Evolutionary conservation across 2,329 filamentous ascomycete genomes (phyloP).

Genomic region (Diaporthe helianthi): DNA sequence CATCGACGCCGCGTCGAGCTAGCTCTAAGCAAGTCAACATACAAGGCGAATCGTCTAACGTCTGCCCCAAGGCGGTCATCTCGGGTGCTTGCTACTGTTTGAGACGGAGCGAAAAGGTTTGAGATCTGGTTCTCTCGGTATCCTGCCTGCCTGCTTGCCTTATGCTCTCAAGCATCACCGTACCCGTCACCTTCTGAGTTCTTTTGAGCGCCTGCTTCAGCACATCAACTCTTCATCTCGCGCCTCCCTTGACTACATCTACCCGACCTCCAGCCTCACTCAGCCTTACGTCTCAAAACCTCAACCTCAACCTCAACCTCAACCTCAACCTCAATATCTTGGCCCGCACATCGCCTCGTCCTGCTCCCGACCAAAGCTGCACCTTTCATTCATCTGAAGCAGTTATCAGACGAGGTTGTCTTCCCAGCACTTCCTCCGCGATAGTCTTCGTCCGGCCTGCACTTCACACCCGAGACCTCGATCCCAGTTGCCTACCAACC

Average conservation of each 20-base stretch:
- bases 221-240: constrained; percentile 31
- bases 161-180: constrained; percentile 32
- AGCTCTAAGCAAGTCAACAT: constrained; percentile 20
- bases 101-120: constrained; percentile 37
- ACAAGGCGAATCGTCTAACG: constrained; percentile 14
- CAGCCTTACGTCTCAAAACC: constrained; percentile 21
- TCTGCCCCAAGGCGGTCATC: constrained; percentile 24
- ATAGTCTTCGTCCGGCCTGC: constrained; percentile 25
- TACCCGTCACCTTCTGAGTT: constrained; percentile 33
- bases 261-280: constrained; percentile 34
- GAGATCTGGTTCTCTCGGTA: constrained; percentile 37
- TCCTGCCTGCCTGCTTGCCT: constrained; percentile 33
- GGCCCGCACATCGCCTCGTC: constrained; percentile 29
- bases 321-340: constrained; percentile 29
- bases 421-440: constrained; percentile 40
- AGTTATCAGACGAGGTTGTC: constrained; percentile 36
- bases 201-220: constrained; percentile 33
- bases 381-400: constrained; percentile 31
- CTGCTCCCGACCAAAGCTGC: constrained; percentile 32
- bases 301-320: constrained; percentile 23
- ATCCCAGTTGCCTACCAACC: constrained; percentile 29
- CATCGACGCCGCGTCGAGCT: constrained; percentile 22
- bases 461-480: constrained; percentile 32
- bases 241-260: constrained; percentile 35
- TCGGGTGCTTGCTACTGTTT: constrained; percentile 31